A percentile compares a stretch with the other conserved stretches of the same genome.
Evolutionary conservation across 768 basidiomycete species (phyloP).

Genomic region (Mycena leptocephala): DNA sequence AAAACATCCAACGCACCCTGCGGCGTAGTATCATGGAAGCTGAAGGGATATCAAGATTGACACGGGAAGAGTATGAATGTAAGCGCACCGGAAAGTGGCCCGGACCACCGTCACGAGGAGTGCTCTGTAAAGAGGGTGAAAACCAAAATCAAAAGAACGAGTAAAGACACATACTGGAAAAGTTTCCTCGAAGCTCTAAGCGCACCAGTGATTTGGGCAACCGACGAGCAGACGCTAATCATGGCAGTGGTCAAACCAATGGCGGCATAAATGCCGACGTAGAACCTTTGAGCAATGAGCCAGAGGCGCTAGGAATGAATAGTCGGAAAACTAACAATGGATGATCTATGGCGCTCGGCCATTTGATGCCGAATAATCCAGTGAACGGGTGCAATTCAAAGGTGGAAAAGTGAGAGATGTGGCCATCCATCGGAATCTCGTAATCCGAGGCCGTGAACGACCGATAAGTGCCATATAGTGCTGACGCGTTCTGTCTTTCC

Average conservation of each 20-base stretch:
- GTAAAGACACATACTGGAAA: slow-evolving; percentile 52
- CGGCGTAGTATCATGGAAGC: slow-evolving; percentile 74
- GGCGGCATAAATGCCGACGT: slow-evolving; percentile 76
- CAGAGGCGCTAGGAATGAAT: background rate
- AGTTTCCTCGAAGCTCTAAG: slow-evolving; percentile 63
- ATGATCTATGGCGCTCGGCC: slow-evolving; percentile 69
- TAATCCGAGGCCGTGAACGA: slow-evolving; percentile 12
- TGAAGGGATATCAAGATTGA: background rate
- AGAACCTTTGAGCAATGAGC: slow-evolving; percentile 52
- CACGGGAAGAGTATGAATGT: background rate
- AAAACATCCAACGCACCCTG: slow-evolving; percentile 63
- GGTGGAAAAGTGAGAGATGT: slow-evolving; percentile 22
- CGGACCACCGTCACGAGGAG: slow-evolving; percentile 81
- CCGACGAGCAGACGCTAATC: slow-evolving; percentile 16
- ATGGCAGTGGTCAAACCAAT: slow-evolving; percentile 58
- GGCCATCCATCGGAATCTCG: slow-evolving; percentile 32
- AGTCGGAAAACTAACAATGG: slow-evolving; percentile 60
- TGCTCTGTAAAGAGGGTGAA: slow-evolving; percentile 50
- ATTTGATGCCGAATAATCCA: slow-evolving; percentile 48
- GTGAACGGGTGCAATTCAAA: slow-evolving; percentile 44
- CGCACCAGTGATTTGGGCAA: slow-evolving; percentile 74
- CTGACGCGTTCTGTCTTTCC: slow-evolving; percentile 3
- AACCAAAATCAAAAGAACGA: slow-evolving; percentile 41
- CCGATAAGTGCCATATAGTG: slow-evolving; percentile 10
- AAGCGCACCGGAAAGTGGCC: slow-evolving; percentile 88